These are phyloP conservation scores for Pulveroboletus frians DNA, from an alignment of 768 basidiomycete species.

Conservation along the genomic window DNA sequence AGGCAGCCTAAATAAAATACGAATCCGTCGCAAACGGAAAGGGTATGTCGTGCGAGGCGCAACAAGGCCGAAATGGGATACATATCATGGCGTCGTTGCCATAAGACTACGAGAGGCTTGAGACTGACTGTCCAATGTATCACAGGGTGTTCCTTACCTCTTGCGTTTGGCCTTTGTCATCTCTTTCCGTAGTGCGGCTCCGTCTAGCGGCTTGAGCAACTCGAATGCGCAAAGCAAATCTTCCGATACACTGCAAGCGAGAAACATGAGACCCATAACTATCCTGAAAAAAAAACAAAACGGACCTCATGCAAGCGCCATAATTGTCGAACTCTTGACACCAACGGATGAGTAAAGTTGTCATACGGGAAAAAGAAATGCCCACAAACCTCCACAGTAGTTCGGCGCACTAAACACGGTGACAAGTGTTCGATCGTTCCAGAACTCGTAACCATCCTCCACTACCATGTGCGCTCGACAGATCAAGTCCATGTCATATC, in stretches of 20 bases:
- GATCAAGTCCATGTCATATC: conserved; percentile 98
- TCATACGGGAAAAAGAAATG: conserved; percentile 1
- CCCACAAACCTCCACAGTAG: conserved; percentile 82
- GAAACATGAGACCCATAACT: conserved; percentile 12
- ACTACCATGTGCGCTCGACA: conserved; percentile 99
- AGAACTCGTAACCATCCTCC: conserved; percentile 98
- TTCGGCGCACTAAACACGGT: conserved; percentile 99
- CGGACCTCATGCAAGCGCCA: conserved; percentile 89
- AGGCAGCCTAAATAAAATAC: conserved; percentile 19
- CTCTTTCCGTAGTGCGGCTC: conserved; percentile 91
- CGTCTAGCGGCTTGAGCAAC: conserved; percentile 91
- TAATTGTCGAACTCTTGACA: conserved; percentile 87
- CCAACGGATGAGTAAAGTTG: conserved; percentile 15
- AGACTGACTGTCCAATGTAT: background rate
- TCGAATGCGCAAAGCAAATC: conserved; percentile 97
- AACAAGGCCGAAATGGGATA: background rate
- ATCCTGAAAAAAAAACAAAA: background rate
- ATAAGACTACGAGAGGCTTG: conserved; percentile 24
- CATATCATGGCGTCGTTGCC: conserved; percentile 30
- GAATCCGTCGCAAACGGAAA: conserved; percentile 11
- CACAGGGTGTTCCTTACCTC: conserved; percentile 47
- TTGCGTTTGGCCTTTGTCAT: conserved; percentile 99
- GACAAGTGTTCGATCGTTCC: conserved; percentile 97
- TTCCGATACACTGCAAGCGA: conserved; percentile 73
- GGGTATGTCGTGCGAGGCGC: conserved; percentile 4